phyloP scores from a whole-genome alignment of 768 basidiomycete genomes.

The Boletus tomentosulus region DNA sequence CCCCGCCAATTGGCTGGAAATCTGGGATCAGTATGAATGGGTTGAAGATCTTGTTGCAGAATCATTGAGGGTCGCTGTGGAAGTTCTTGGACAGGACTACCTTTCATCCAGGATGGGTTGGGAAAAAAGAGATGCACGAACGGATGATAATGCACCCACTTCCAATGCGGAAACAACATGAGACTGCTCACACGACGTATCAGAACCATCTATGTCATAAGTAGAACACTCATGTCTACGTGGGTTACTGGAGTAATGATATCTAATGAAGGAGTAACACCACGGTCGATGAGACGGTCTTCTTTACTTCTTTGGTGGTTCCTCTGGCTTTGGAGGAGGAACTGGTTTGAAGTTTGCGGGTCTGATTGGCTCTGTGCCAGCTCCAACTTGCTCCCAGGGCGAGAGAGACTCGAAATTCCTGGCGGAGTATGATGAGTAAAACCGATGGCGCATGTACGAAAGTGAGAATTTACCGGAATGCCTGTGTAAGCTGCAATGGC shows the following conservation, averaged over 20 bases:
- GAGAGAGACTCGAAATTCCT: slow-evolving; percentile 92
- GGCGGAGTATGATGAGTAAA: neutral
- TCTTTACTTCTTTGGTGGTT: slow-evolving; percentile 72
- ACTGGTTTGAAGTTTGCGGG: slow-evolving; percentile 76
- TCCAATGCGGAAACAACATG: slow-evolving; percentile 10
- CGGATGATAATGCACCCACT: slow-evolving; percentile 6
- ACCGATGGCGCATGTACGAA: neutral
- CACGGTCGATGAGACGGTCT: neutral
- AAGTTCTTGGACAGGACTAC: slow-evolving; percentile 91
- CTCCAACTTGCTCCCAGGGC: slow-evolving; percentile 95
- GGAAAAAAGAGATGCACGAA: slow-evolving; percentile 36
- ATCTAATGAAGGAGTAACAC: slow-evolving; percentile 1
- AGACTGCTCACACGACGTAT: neutral
- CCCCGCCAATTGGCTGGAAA: slow-evolving; percentile 79
- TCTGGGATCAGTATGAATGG: slow-evolving; percentile 94
- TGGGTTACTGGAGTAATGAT: slow-evolving; percentile 11
- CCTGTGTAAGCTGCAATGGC: slow-evolving; percentile 95
- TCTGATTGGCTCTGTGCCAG: slow-evolving; percentile 48
- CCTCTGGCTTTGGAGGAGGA: slow-evolving; percentile 71
- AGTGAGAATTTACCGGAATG: slow-evolving; percentile 70
- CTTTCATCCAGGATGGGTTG: slow-evolving; percentile 84
- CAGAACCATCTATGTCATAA: slow-evolving; percentile 6
- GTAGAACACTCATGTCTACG: slow-evolving; percentile 2
- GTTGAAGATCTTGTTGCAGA: slow-evolving; percentile 95
- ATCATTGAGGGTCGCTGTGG: slow-evolving; percentile 75